A percentile compares a stretch with the other conserved stretches of the same genome.
phyloP scores from a whole-genome alignment of 805 yeast genomes.

The Yarrowia sp. region DNA sequence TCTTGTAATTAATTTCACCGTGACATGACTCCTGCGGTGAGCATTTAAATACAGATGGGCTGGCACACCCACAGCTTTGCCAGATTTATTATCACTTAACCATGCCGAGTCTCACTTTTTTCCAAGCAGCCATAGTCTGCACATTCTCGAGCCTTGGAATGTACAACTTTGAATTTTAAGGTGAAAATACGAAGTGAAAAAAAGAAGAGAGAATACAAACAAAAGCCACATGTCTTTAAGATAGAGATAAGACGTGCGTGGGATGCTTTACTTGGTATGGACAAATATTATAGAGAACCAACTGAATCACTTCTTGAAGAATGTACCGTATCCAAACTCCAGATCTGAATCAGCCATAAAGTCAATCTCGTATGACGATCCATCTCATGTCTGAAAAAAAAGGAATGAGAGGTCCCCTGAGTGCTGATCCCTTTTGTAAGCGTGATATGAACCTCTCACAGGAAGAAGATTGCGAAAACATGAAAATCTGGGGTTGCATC shows the following conservation, averaged over 20 bases:
- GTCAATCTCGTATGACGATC: constrained; percentile 2
- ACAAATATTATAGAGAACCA: too few relatives aligned
- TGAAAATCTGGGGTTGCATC: not conserved
- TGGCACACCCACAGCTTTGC: too few relatives aligned
- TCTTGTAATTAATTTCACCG: not conserved
- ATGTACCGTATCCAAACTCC: too few relatives aligned
- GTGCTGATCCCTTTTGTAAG: not conserved
- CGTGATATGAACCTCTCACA: not conserved
- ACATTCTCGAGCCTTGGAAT: constrained; percentile 7
- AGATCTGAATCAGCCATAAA: not conserved
- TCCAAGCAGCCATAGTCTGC: not conserved
- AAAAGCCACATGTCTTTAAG: too few relatives aligned
- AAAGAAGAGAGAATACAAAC: not conserved
- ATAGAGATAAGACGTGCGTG: not conserved
- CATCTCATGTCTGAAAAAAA: not conserved
- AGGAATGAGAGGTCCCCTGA: not conserved
- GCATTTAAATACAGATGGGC: too few relatives aligned
- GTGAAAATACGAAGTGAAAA: constrained; percentile 1
- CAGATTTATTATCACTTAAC: too few relatives aligned
- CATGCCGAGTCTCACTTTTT: not conserved
- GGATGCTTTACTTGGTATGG: too few relatives aligned
- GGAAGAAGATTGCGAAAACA: not conserved
- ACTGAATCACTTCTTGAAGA: too few relatives aligned
- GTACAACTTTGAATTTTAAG: not conserved
- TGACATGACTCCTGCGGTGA: not conserved